Evolutionary conservation across 2,329 filamentous ascomycete species (phyloP), one percentile per base, ranked within the genome.

Genomic region (Talaromyces islandicus): DNA sequence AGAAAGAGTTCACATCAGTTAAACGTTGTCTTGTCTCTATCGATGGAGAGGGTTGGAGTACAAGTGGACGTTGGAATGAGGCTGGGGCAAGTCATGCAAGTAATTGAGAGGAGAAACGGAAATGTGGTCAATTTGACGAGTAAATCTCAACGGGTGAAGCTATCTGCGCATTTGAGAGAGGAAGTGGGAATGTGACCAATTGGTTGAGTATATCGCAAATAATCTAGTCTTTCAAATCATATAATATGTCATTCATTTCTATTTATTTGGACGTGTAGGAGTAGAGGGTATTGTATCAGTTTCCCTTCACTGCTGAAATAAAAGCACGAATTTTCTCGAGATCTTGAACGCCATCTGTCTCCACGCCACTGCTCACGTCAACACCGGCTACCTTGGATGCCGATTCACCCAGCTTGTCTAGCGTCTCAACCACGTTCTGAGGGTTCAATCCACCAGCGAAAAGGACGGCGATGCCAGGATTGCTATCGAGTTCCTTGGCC

Each of bases 321-420:
- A 99, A 99, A 4, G 83, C 85, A 64, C 81, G 80, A 66, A 99
- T 97, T 78, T 89, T 95, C 19, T 85, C 84, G 60, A 93, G 68
- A 73, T 88, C 89, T 75, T 99, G 94, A 70, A 85, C 80, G 2
- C 92, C 93, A 66, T 88, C 84, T 38, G 86, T 87, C 76, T 97
- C 94, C 2, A 99, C 92, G 0, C 95, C 95, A 69, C 91, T 96
- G 74, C 92, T 96, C 21, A 96, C 91, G 78, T 99, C 94, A 3
- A 99, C 89, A 1, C 88, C 92, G 35, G 92, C 78, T 12, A 97
- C 84, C 62, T 87, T 85, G 10, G 80, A 80, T 27, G 80, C 79
- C 10, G 85, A 72, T 7, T 83, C 78, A 0, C 86, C 88, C 17
- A 93, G 77, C 14, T 83, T 81, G 24, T 80, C 77, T 19, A 99